Percentiles rank a stretch among this genome's conserved stretches.
phyloP scores from a whole-genome alignment of 1,284 basidiomycete genomes.

The Waitea zeae region DNA sequence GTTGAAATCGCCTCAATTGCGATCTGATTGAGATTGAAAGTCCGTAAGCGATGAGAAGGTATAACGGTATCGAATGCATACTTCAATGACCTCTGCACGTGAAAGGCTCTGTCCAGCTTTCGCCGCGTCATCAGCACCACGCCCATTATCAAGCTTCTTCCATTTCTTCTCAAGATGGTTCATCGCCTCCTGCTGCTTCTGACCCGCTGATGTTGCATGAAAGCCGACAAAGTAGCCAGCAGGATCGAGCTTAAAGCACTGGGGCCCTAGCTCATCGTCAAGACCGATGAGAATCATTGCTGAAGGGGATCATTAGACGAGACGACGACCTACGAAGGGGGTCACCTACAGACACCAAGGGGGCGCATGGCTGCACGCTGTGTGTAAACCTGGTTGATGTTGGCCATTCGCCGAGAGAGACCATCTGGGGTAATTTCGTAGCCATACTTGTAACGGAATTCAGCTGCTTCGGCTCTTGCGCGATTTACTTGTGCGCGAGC shows the following conservation, averaged over 20 bases:
- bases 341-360: constrained; percentile 72
- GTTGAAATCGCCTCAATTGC: constrained; percentile 91
- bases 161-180: constrained; percentile 98
- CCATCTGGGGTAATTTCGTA: constrained; percentile 97
- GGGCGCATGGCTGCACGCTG: constrained; percentile 97
- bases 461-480: constrained; percentile 82
- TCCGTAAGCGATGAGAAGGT: too few relatives aligned
- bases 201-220: constrained; percentile 90
- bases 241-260: constrained; percentile 96
- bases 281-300: constrained; percentile 95
- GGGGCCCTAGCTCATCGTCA: constrained; percentile 82
- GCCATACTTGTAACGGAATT: constrained; percentile 94
- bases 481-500: constrained; percentile 83
- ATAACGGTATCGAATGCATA: constrained; percentile 15
- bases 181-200: constrained; percentile 98
- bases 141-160: constrained; percentile 79
- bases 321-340: constrained; percentile 1
- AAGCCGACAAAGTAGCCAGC: constrained; percentile 98
- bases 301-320: constrained; percentile 13
- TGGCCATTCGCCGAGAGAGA: constrained; percentile 86
- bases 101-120: constrained; percentile 49
- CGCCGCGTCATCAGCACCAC: constrained; percentile 56
- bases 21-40: constrained; percentile 53
- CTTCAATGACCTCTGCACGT: constrained; percentile 70
- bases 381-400: constrained; percentile 99